Conservation (phyloP, 2,329 filamentous ascomycete species). For the Proliferodiscus dingleyae region DNA sequence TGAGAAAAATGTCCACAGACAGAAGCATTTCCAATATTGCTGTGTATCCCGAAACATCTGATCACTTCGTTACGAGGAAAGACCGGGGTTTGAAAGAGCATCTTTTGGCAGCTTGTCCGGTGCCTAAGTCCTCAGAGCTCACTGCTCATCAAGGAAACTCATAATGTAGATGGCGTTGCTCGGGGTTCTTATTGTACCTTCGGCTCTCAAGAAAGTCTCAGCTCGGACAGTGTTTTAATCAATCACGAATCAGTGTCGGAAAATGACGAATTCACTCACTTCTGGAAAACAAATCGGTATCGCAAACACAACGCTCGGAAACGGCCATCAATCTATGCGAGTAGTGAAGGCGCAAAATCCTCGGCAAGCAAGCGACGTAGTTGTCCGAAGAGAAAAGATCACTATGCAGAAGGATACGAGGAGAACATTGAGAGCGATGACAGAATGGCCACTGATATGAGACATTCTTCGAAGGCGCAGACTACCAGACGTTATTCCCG, state of each 20-base stretch:
- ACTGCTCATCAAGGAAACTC: neutral
- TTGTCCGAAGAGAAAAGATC: neutral
- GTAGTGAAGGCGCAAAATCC: neutral
- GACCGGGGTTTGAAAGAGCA: neutral
- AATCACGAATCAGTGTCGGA: too few relatives aligned
- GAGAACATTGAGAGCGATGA: too few relatives aligned
- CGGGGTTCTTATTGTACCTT: neutral
- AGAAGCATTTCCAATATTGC: neutral
- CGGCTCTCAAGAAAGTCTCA: too few relatives aligned
- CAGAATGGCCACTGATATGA: too few relatives aligned
- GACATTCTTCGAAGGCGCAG: too few relatives aligned
- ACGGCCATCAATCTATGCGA: neutral
- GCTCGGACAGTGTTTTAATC: too few relatives aligned
- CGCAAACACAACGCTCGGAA: neutral
- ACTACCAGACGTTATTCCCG: too few relatives aligned
- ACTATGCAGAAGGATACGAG: neutral
- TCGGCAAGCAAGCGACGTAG: neutral
- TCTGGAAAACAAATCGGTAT: too few relatives aligned
- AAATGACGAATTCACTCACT: too few relatives aligned
- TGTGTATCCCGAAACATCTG: neutral
- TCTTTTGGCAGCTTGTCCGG: slow-evolving; percentile 5
- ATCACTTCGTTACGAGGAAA: neutral
- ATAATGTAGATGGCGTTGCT: slow-evolving; percentile 2
- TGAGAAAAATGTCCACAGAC: too few relatives aligned
- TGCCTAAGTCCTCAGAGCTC: neutral